phyloP scores from a whole-genome alignment of 2,329 filamentous ascomycete species.

The Claviceps capensis region DNA sequence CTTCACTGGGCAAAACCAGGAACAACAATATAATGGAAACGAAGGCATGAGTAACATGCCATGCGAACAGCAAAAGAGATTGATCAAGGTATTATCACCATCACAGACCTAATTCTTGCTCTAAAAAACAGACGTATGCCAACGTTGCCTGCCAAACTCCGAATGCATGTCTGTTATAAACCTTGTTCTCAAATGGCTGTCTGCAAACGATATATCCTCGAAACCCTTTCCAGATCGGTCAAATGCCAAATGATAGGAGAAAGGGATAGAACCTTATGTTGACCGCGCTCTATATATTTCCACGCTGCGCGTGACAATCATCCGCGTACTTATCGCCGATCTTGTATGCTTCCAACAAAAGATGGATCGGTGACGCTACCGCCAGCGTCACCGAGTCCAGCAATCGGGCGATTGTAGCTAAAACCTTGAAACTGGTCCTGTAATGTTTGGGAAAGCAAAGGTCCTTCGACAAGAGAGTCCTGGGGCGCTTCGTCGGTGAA shows the following conservation, averaged over 20 bases:
- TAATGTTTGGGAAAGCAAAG: slow-evolving; percentile 83
- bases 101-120: neutral
- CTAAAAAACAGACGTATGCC: slow-evolving; percentile 1
- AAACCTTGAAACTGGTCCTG: slow-evolving; percentile 93
- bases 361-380: slow-evolving; percentile 85
- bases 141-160: slow-evolving; percentile 10
- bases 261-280: neutral
- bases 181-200: slow-evolving; percentile 1
- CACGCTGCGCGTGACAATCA: neutral
- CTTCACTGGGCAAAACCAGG: neutral
- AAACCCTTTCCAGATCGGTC: neutral
- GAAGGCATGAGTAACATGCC: neutral
- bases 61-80: neutral
- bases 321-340: slow-evolving; percentile 20
- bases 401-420: slow-evolving; percentile 93
- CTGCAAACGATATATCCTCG: neutral
- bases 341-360: slow-evolving; percentile 48
- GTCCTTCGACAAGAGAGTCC: slow-evolving; percentile 87
- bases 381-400: slow-evolving; percentile 81
- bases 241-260: slow-evolving; percentile 1
- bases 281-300: neutral
- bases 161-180: slow-evolving; percentile 3
- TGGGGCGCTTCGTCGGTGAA: slow-evolving; percentile 84
- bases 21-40: neutral
- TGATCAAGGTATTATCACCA: neutral